These are phyloP conservation scores for Aspergillus japonicus DNA, from an alignment of 2,329 filamentous ascomycete species.

Conservation along the genomic window DNA sequence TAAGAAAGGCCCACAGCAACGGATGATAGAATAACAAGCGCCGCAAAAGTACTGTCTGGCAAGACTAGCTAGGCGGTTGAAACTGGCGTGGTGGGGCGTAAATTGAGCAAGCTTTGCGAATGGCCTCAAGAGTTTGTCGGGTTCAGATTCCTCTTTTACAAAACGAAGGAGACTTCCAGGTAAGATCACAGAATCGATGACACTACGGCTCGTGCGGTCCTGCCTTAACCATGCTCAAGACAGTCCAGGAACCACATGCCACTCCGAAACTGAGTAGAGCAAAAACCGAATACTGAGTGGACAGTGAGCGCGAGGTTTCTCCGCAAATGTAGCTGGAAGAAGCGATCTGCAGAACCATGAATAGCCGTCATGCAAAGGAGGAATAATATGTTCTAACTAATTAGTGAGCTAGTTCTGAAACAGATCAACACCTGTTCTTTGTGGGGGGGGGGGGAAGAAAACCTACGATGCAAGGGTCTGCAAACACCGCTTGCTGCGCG, in stretches of 20 bases:
- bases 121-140: background rate
- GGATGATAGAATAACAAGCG: background rate
- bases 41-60: background rate
- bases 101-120: background rate
- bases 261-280: slow-evolving; percentile 3
- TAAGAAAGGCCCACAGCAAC: background rate
- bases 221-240: slow-evolving; percentile 13
- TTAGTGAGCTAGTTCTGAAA: background rate
- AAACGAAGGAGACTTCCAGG: background rate
- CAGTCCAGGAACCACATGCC: slow-evolving; percentile 8
- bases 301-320: background rate
- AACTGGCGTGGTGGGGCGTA: background rate
- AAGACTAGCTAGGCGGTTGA: background rate
- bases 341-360: background rate
- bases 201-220: background rate
- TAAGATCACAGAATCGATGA: background rate
- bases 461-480: background rate
- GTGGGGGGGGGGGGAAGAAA: background rate
- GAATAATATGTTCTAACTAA: background rate
- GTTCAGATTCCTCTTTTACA: background rate
- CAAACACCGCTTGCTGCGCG: background rate
- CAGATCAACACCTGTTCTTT: background rate
- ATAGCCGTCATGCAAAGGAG: background rate
- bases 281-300: background rate
- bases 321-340: background rate